These are phyloP conservation scores for Mycena vitilis DNA, from an alignment of 768 basidiomycete genomes.

Conservation along the genomic window DNA sequence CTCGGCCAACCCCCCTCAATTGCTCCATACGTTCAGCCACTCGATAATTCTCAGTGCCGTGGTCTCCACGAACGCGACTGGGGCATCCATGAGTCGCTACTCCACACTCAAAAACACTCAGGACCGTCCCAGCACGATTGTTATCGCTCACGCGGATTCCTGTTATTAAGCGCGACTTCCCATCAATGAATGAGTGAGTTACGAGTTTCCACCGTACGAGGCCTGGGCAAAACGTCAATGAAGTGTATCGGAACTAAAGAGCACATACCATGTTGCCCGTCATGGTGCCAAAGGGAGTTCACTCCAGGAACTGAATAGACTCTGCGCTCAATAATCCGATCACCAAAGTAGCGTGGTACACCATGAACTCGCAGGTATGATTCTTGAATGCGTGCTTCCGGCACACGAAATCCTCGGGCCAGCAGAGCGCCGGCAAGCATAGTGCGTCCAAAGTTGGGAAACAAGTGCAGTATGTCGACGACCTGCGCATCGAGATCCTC, in stretches of 20 bases:
- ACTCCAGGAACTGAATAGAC: conserved; percentile 43
- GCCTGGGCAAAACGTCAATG: too few relatives aligned
- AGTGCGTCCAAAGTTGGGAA: conserved; percentile 28
- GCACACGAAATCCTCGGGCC: conserved; percentile 11
- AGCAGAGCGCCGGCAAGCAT: conserved; percentile 30
- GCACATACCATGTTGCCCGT: conserved; percentile 50
- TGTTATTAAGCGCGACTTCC: too few relatives aligned
- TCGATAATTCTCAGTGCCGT: too few relatives aligned
- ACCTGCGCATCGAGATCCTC: background rate
- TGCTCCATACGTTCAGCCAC: conserved; percentile 39
- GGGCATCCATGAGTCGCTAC: conserved; percentile 43
- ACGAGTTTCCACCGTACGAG: too few relatives aligned
- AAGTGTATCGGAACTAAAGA: background rate
- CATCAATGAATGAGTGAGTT: too few relatives aligned
- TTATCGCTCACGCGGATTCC: too few relatives aligned
- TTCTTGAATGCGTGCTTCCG: conserved; percentile 17
- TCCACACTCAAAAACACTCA: too few relatives aligned
- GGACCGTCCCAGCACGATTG: too few relatives aligned
- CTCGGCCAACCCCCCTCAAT: conserved; percentile 32
- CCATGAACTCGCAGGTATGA: conserved; percentile 29
- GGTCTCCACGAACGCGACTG: too few relatives aligned
- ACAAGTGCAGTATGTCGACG: conserved; percentile 20
- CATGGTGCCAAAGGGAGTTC: conserved; percentile 50
- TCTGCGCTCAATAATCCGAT: conserved; percentile 24
- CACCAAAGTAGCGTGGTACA: conserved; percentile 26